Percentiles rank a stretch among this genome's conserved stretches.
These are phyloP conservation scores for Lasiosphaeria hispida DNA, from an alignment of 495 filamentous ascomycete species.

Conservation along the genomic window DNA sequence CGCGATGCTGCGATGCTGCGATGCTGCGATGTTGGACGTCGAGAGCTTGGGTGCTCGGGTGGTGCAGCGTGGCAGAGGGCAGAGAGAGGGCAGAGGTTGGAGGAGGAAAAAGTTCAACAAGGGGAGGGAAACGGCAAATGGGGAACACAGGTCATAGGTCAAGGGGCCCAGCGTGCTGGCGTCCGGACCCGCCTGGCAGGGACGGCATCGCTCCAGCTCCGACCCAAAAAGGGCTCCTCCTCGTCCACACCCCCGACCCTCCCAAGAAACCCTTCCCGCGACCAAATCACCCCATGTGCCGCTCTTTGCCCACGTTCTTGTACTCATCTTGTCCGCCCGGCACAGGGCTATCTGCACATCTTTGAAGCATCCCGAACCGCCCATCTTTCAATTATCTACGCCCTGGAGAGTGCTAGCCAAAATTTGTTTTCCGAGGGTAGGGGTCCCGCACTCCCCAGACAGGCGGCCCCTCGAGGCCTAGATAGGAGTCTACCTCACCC, in stretches of 20 bases:
- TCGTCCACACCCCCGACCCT: slow-evolving; percentile 28
- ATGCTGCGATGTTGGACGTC: not conserved
- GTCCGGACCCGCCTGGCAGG: slow-evolving; percentile 32
- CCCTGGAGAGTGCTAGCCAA: slow-evolving; percentile 1
- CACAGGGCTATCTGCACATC: slow-evolving; percentile 20
- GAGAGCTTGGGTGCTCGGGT: not conserved
- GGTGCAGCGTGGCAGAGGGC: not conserved
- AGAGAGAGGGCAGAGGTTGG: slow-evolving; percentile 12
- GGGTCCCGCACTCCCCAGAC: slow-evolving; percentile 26
- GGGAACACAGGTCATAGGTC: slow-evolving; percentile 17
- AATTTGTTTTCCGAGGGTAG: slow-evolving; percentile 30
- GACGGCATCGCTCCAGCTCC: slow-evolving; percentile 26
- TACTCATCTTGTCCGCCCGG: slow-evolving; percentile 31
- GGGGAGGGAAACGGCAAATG: slow-evolving; percentile 32
- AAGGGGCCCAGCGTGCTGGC: slow-evolving; percentile 23
- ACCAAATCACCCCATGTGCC: slow-evolving; percentile 9
- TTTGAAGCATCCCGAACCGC: slow-evolving; percentile 21
- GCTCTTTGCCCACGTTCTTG: slow-evolving; percentile 28
- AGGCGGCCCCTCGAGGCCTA: slow-evolving; percentile 18
- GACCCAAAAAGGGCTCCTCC: slow-evolving; percentile 29
- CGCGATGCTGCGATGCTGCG: not conserved
- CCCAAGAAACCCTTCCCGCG: slow-evolving; percentile 22
- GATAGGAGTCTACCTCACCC: slow-evolving; percentile 15
- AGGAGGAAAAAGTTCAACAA: slow-evolving; percentile 37
- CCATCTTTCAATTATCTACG: slow-evolving; percentile 26